Evolutionary conservation across 1,284 basidiomycete genomes (phyloP).

Genomic region (Vanrija humicola): DNA sequence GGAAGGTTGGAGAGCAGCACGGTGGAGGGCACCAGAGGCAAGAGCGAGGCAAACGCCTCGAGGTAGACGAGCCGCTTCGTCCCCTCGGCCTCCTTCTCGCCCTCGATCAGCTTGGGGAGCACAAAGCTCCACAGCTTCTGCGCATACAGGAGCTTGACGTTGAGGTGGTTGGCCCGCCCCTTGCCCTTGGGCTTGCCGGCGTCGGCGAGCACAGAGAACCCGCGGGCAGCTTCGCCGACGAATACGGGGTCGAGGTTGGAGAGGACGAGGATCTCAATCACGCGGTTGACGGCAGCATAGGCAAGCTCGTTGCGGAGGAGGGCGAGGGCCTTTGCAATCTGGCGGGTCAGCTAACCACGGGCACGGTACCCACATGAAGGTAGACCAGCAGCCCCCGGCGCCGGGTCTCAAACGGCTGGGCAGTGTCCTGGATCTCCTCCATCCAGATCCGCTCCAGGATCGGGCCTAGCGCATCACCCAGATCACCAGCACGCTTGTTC

Average conservation of each 20-base stretch:
- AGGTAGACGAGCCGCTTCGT: constrained; percentile 58
- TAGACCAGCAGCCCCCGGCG: constrained; percentile 25
- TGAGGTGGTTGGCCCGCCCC: constrained; percentile 59
- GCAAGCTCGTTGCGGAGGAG: constrained; percentile 65
- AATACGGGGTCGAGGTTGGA: constrained; percentile 40
- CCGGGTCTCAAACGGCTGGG: constrained; percentile 19
- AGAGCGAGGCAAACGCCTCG: constrained; percentile 75
- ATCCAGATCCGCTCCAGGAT: constrained; percentile 51
- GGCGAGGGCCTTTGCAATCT: constrained; percentile 76
- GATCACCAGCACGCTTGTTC: constrained; percentile 66
- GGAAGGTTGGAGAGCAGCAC: constrained; percentile 65
- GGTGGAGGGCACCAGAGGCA: constrained; percentile 73
- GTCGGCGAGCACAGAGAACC: constrained; percentile 63
- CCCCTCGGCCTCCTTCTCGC: constrained; percentile 49
- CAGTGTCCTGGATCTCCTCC: constrained; percentile 33
- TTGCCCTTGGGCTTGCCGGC: constrained; percentile 58
- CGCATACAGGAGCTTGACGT: constrained; percentile 66
- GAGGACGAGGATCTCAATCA: constrained; percentile 68
- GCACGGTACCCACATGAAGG: constrained; percentile 19
- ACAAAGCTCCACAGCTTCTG: constrained; percentile 76
- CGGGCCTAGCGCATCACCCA: constrained; percentile 52
- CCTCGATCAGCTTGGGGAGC: constrained; percentile 69
- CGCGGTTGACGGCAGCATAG: constrained; percentile 57
- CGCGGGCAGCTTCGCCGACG: constrained; percentile 58
- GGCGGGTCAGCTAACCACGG: not conserved